Evolutionary conservation across 805 yeast genomes (phyloP).

Genomic region (Wickerhamomyces strasburgensis): DNA sequence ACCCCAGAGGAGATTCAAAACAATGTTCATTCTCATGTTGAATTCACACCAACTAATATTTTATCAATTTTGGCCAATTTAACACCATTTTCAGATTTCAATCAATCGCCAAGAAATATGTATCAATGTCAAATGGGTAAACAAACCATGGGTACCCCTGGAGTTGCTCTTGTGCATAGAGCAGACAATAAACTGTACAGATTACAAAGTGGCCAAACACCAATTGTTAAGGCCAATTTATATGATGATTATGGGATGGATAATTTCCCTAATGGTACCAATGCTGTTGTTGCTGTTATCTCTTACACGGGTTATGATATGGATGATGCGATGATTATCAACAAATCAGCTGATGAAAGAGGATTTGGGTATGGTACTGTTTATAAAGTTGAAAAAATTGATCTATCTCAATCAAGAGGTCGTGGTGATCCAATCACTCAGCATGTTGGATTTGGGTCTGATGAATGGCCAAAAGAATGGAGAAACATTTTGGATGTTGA

Average conservation of each 20-base stretch:
- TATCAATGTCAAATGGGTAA: constrained; percentile 99
- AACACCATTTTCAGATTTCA: constrained; percentile 97
- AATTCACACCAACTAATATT: constrained; percentile 90
- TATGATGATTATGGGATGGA: constrained; percentile 98
- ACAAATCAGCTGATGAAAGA: constrained; percentile 95
- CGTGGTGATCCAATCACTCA: constrained; percentile 93
- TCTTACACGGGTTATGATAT: constrained; percentile 99
- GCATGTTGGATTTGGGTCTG: constrained; percentile 91
- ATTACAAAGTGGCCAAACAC: constrained; percentile 93
- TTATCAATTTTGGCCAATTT: constrained; percentile 91
- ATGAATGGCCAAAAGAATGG: constrained; percentile 92
- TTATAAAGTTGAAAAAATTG: constrained; percentile 90
- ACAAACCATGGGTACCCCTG: constrained; percentile 99
- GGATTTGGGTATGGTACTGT: constrained; percentile 98
- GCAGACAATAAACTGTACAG: constrained; percentile 93
- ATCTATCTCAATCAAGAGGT: constrained; percentile 68
- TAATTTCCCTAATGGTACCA: constrained; percentile 96
- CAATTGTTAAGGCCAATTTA: constrained; percentile 88
- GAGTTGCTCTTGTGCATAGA: constrained; percentile 88
- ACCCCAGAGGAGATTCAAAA: constrained; percentile 84
- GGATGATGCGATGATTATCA: constrained; percentile 99
- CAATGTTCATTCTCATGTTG: constrained; percentile 86
- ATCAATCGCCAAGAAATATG: constrained; percentile 99
- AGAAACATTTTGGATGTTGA: constrained; percentile 81
- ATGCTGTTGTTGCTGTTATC: constrained; percentile 98